Conservation (phyloP, 306 rosid genomes). For the barrel medic (Medicago truncatula) region DNA sequence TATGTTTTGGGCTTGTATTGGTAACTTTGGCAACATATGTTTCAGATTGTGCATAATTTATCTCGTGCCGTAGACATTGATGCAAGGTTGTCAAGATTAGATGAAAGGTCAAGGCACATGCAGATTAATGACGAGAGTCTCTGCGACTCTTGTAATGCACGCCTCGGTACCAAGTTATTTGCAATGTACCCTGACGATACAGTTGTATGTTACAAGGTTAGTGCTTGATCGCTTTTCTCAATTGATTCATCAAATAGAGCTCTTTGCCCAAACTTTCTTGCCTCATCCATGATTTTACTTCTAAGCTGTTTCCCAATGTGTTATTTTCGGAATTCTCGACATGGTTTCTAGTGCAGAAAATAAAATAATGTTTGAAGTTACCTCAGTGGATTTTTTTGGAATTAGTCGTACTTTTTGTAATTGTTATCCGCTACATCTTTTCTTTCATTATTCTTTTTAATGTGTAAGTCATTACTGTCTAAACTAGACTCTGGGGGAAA, state of each 20-base stretch:
- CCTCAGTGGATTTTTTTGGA: neutral
- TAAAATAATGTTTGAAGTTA: slow-evolving; percentile 1
- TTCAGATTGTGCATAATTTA: slow-evolving; percentile 86
- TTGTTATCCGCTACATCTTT: neutral
- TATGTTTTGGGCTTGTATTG: slow-evolving; percentile 24
- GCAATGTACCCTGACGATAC: slow-evolving; percentile 99
- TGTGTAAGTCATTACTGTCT: neutral
- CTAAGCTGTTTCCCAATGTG: slow-evolving; percentile 23
- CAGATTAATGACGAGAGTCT: slow-evolving; percentile 97
- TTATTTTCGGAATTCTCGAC: neutral
- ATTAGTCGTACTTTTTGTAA: slow-evolving; percentile 1
- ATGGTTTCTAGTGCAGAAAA: slow-evolving; percentile 28
- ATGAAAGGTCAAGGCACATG: slow-evolving; percentile 91
- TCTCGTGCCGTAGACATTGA: slow-evolving; percentile 89
- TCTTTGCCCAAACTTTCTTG: slow-evolving; percentile 16
- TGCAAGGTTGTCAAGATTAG: slow-evolving; percentile 92
- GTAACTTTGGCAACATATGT: slow-evolving; percentile 17
- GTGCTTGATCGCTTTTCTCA: slow-evolving; percentile 39
- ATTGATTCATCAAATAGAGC: slow-evolving; percentile 15
- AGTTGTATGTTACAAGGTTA: slow-evolving; percentile 93
- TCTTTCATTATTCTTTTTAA: slow-evolving; percentile 4
- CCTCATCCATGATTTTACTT: slow-evolving; percentile 23
- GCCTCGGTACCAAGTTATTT: slow-evolving; percentile 94
- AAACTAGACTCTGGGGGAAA: neutral
- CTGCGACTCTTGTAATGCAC: slow-evolving; percentile 95